phyloP scores from a whole-genome alignment of 129 eudicot species.

The Tanacetum coccineum region DNA sequence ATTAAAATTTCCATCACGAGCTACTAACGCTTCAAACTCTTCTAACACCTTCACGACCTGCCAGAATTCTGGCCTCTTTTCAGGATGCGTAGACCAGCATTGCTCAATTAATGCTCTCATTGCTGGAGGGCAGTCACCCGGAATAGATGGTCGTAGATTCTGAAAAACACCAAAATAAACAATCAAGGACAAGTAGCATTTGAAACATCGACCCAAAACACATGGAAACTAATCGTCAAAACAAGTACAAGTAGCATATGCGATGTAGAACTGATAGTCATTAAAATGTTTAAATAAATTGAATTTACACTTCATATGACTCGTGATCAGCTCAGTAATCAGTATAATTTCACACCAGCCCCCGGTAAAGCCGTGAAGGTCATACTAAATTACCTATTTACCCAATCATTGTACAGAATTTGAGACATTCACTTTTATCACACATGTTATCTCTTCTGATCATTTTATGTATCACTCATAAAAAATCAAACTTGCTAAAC shows the following conservation, averaged over 20 bases:
- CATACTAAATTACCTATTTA: too few species aligned
- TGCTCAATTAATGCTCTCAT: slow-evolving; percentile 85
- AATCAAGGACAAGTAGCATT: background rate
- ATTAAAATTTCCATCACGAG: slow-evolving; percentile 65
- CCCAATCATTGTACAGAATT: too few species aligned
- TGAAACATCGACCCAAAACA: background rate
- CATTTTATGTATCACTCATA: too few species aligned
- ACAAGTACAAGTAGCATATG: background rate
- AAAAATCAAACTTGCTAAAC: too few species aligned
- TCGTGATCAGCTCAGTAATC: too few species aligned
- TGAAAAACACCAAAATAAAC: slow-evolving; percentile 31
- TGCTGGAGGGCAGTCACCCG: slow-evolving; percentile 63
- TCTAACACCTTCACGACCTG: slow-evolving; percentile 83
- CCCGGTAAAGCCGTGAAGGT: too few species aligned
- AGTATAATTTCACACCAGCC: too few species aligned
- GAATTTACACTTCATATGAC: too few species aligned
- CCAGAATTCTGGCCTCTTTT: slow-evolving; percentile 89
- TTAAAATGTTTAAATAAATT: too few species aligned
- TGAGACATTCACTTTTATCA: too few species aligned
- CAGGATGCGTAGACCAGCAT: slow-evolving; percentile 80
- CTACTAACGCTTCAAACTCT: slow-evolving; percentile 67
- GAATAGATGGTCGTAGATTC: slow-evolving; percentile 76
- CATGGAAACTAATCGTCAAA: background rate
- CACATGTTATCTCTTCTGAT: too few species aligned
- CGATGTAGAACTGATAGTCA: too few species aligned